phyloP scores from a whole-genome alignment of 164 flowering plant genomes.

The Liriodendron chinense region DNA sequence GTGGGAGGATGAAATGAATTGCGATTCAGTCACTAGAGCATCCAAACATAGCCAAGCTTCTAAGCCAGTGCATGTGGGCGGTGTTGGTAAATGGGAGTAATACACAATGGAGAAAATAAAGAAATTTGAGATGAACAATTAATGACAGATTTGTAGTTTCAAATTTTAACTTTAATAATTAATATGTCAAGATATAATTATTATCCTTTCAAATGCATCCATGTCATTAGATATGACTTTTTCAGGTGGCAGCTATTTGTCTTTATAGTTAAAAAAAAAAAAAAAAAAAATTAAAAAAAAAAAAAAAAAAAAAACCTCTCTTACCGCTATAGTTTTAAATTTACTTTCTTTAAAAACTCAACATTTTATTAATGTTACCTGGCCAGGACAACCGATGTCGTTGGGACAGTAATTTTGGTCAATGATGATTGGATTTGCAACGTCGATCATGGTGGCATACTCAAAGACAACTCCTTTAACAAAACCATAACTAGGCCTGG shows the following conservation, averaged over 20 bases:
- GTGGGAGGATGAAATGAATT: too few relatives aligned
- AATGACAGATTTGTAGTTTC: not conserved
- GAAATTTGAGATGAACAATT: not conserved
- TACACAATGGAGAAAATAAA: too few relatives aligned
- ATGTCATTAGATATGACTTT: too few relatives aligned
- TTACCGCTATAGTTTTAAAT: not conserved
- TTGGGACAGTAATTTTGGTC: constrained; percentile 76
- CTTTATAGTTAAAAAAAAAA: too few relatives aligned
- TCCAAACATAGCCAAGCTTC: too few relatives aligned
- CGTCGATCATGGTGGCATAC: constrained; percentile 42
- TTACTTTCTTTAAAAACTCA: not conserved
- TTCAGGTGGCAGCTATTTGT: not conserved
- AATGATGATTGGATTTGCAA: constrained; percentile 63
- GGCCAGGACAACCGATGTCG: constrained; percentile 40
- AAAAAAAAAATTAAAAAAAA: too few relatives aligned
- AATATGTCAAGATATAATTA: too few relatives aligned
- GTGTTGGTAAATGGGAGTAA: too few relatives aligned
- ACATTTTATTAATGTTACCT: constrained; percentile 29
- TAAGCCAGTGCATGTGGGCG: too few relatives aligned
- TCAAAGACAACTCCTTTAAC: constrained; percentile 47
- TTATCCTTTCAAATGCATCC: too few relatives aligned
- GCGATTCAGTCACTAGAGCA: too few relatives aligned
- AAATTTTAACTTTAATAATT: too few relatives aligned
- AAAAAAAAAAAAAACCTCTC: not conserved
- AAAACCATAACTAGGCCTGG: constrained; percentile 59